These are phyloP conservation scores for Rhodotorula sp. DNA, from an alignment of 1,284 basidiomycete species.

Conservation along the genomic window DNA sequence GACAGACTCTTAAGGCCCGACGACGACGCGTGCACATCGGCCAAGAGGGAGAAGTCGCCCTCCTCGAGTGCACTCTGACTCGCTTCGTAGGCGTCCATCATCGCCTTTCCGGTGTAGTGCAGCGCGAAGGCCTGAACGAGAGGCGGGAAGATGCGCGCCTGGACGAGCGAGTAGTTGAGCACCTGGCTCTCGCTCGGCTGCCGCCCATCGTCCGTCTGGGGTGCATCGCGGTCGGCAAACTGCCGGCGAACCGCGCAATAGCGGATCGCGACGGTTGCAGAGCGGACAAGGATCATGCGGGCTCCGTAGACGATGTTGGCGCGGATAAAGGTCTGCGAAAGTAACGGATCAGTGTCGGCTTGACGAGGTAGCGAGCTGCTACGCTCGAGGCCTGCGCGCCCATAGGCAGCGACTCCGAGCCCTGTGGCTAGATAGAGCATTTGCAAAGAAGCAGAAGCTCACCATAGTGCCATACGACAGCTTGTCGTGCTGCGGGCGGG, in stretches of 20 bases:
- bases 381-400: neutral
- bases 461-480: conserved; percentile 47
- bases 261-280: conserved; percentile 51
- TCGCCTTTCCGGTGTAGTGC: conserved; percentile 50
- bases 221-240: conserved; percentile 52
- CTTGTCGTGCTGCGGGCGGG: conserved; percentile 43
- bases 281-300: conserved; percentile 49
- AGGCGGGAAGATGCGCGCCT: conserved; percentile 52
- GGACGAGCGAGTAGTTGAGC: conserved; percentile 52
- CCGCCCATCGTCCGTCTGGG: conserved; percentile 46
- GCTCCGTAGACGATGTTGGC: conserved; percentile 51
- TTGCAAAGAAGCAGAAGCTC: neutral
- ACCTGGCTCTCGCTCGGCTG: conserved; percentile 49
- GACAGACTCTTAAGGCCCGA: conserved; percentile 51
- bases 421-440: neutral
- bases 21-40: conserved; percentile 51
- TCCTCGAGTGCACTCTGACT: conserved; percentile 49
- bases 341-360: neutral
- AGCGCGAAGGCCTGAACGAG: conserved; percentile 53
- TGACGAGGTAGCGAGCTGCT: neutral
- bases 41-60: conserved; percentile 51
- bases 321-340: conserved; percentile 44
- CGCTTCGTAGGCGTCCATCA: conserved; percentile 51
- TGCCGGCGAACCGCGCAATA: conserved; percentile 53
- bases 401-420: neutral